Conservation (phyloP, 225 moss, liverwort and hornwort species). For the Anthoceros angustus region DNA sequence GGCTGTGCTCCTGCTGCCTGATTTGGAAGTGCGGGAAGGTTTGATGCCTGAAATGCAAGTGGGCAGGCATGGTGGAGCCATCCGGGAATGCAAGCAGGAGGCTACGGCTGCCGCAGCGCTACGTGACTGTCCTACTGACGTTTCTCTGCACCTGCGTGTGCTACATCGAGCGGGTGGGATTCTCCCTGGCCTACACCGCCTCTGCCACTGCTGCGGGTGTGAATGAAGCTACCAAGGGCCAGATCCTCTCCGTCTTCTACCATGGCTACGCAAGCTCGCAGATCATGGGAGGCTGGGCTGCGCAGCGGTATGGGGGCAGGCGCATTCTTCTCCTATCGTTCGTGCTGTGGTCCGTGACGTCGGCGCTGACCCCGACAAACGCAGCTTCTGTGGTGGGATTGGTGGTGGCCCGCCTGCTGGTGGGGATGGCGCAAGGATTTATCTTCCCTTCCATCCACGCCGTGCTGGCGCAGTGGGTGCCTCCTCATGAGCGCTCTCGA, state of each 20-base stretch:
- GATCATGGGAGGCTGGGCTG: constrained; percentile 95
- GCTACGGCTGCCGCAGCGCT: constrained; percentile 62
- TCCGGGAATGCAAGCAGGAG: background rate
- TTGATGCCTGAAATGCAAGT: too few relatives aligned
- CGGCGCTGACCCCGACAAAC: constrained; percentile 71
- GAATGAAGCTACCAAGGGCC: constrained; percentile 73
- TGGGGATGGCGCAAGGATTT: constrained; percentile 92
- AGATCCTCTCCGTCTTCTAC: constrained; percentile 77
- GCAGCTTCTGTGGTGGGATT: constrained; percentile 46
- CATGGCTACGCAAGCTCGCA: constrained; percentile 91
- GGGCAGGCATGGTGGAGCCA: too few relatives aligned
- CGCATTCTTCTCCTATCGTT: constrained; percentile 69
- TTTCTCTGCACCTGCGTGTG: constrained; percentile 92
- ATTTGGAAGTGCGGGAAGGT: too few relatives aligned
- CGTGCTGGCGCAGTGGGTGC: constrained; percentile 93
- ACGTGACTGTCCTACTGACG: constrained; percentile 75
- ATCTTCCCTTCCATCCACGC: constrained; percentile 95
- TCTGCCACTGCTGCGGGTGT: constrained; percentile 77
- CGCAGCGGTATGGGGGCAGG: constrained; percentile 88
- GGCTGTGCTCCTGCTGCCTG: too few relatives aligned
- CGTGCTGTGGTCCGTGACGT: constrained; percentile 75
- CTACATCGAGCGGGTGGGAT: constrained; percentile 94
- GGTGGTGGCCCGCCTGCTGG: constrained; percentile 61
- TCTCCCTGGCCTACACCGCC: constrained; percentile 87
- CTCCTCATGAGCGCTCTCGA: constrained; percentile 87